Percentiles rank a stretch among this genome's conserved stretches.
Conservation (phyloP, 2,329 filamentous ascomycete species). For the Fusarium fracticaudum region DNA sequence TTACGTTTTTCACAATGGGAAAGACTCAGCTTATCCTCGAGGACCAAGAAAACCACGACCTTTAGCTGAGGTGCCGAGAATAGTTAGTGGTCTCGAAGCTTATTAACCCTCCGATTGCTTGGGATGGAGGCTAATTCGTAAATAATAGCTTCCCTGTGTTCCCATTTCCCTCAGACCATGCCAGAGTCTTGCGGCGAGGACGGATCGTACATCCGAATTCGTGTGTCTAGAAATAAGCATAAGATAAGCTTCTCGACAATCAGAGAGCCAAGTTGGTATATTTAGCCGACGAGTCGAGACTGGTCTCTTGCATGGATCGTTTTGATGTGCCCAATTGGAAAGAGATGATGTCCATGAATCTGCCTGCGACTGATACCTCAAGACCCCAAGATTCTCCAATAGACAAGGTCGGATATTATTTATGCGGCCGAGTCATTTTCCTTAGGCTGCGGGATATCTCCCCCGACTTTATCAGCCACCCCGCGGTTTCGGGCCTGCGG, state of each 20-base stretch:
- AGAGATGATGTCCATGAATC: background rate
- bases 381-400: background rate
- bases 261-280: background rate
- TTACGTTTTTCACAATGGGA: background rate
- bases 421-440: slow-evolving; percentile 1
- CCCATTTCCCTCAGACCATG: background rate
- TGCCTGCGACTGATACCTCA: background rate
- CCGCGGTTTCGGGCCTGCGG: slow-evolving; percentile 34
- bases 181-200: background rate
- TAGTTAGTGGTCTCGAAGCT: background rate
- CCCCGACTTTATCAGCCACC: slow-evolving; percentile 35
- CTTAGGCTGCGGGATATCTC: background rate
- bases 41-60: background rate
- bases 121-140: background rate
- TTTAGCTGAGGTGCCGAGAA: background rate
- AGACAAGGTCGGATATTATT: background rate
- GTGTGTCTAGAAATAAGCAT: slow-evolving; percentile 11
- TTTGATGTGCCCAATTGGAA: background rate
- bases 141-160: background rate
- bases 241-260: slow-evolving; percentile 17
- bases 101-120: background rate
- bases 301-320: background rate
- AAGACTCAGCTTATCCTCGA: background rate
- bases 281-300: slow-evolving; percentile 2
- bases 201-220: background rate